A percentile compares a stretch with the other conserved stretches of the same genome.
Evolutionary conservation across 306 rosid genomes (phyloP).

Genomic region (Rosa multiflora): DNA sequence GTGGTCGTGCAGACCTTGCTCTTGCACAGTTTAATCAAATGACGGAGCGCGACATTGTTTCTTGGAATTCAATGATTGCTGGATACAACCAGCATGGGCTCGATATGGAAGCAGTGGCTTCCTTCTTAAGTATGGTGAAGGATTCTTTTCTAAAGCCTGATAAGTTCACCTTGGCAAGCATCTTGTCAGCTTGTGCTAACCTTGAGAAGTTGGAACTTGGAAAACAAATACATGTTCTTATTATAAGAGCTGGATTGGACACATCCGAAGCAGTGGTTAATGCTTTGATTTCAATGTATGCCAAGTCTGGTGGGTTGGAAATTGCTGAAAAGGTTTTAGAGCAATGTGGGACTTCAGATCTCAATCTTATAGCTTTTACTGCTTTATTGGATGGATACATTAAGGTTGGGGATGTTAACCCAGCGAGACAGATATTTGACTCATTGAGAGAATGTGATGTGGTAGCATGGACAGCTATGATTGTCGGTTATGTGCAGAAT

Average conservation of each 20-base stretch:
- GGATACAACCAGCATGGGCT: conserved; percentile 59
- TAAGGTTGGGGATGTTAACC: conserved; percentile 70
- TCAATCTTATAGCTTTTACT: conserved; percentile 76
- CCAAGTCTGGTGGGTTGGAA: conserved; percentile 63
- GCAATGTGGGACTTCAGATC: conserved; percentile 40
- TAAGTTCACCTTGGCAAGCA: conserved; percentile 74
- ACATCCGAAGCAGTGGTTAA: conserved; percentile 49
- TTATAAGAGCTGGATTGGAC: conserved; percentile 46
- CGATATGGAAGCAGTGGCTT: conserved; percentile 57
- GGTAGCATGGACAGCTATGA: conserved; percentile 91
- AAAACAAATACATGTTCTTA: conserved; percentile 66
- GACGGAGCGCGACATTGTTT: conserved; percentile 53
- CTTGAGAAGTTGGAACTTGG: conserved; percentile 68
- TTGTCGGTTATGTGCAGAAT: conserved; percentile 77
- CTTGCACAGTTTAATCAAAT: conserved; percentile 58
- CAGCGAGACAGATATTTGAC: conserved; percentile 80
- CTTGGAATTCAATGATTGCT: conserved; percentile 79
- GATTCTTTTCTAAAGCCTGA: conserved; percentile 59
- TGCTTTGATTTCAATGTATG: conserved; percentile 79
- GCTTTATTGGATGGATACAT: conserved; percentile 76
- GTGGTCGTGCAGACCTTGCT: conserved; percentile 60
- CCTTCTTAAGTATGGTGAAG: conserved; percentile 56
- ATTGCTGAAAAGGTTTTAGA: conserved; percentile 55
- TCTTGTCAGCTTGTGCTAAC: conserved; percentile 77
- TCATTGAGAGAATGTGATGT: conserved; percentile 59